A percentile compares a stretch with the other conserved stretches of the same genome.
These are phyloP conservation scores for Russula dissimulans DNA, from an alignment of 768 basidiomycete species.

Conservation along the genomic window DNA sequence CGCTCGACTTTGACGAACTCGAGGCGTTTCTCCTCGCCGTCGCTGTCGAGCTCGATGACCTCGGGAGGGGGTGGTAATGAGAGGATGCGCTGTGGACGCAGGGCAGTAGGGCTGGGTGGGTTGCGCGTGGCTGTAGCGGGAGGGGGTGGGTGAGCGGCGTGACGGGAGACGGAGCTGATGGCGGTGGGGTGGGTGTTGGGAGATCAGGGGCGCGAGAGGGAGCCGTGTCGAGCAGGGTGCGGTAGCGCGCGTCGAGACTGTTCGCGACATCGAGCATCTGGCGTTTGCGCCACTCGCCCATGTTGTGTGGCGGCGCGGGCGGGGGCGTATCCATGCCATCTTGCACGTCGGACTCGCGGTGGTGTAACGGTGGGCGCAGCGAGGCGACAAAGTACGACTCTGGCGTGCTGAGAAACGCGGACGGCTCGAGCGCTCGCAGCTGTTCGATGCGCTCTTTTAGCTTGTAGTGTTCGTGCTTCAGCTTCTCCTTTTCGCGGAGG, in stretches of 20 bases:
- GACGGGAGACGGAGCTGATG: neutral
- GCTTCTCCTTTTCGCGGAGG: constrained; percentile 82
- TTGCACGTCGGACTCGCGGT: constrained; percentile 24
- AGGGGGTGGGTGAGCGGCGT: neutral
- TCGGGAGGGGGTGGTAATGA: neutral
- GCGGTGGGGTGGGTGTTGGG: neutral
- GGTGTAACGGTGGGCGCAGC: constrained; percentile 28
- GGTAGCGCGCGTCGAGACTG: constrained; percentile 61
- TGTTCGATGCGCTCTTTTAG: constrained; percentile 85
- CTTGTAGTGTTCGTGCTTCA: constrained; percentile 87
- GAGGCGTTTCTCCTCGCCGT: constrained; percentile 2
- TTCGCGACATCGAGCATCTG: constrained; percentile 68
- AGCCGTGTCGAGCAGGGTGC: constrained; percentile 49
- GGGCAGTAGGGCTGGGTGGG: neutral
- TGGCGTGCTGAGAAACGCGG: constrained; percentile 57
- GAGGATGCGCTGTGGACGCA: neutral
- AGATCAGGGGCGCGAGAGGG: constrained; percentile 33
- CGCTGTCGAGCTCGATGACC: constrained; percentile 14
- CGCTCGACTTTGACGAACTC: constrained; percentile 2
- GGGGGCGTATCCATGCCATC: neutral
- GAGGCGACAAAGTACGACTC: constrained; percentile 40
- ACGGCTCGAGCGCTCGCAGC: constrained; percentile 60
- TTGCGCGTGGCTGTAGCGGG: neutral
- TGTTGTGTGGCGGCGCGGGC: constrained; percentile 30
- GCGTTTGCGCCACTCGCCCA: constrained; percentile 66